Base-by-base conservation (phyloP, 805 yeast genomes). In the Pichia manshurica region DNA sequence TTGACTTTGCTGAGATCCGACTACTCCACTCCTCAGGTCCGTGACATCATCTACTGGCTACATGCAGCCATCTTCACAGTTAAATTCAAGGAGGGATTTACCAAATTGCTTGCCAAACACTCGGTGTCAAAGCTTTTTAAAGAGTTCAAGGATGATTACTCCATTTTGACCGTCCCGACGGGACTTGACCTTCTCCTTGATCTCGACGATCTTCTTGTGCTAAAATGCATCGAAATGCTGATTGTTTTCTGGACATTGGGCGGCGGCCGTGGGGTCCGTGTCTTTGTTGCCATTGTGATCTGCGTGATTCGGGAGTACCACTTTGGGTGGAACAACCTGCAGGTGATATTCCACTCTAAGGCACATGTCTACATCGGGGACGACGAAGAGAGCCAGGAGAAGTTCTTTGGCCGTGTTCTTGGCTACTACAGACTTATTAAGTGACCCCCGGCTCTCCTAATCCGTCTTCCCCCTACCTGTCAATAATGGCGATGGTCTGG, bases 221-320 rank as follows among this genome's bases (percentile, higher is more conserved):
- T 31, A 13, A 44, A 44, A 35, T 38, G 58, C 3, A 44, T 62
- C 34, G 57, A 57, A 34, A 41, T 66, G 25, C 42, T 66, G 10
- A 44, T 65, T 9, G 58, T 56, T 2, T 49, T 57, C 32, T 51
- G 53, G 16, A 62, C 64, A 22, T 33, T 34, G 9, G 48, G 50
- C 6, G 19, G 20, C 38, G 29, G 34, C 4, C 49, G 46, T 22
- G 48, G 48, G 5, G 34, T 44, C 1, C 45, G 38, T 23, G 22
- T 48, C 9, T 52, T 71, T 19, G 60, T 68, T 23, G 64, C 79
- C 0, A 57, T 74, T 17, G 53, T 69, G 5, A 46, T 73, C 32
- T 69, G 71, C 21, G 61, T 77, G 4, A 54, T 76, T 25, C 60
- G 72, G 38, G 73, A 77, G 51, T 71, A 74, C 56, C 81, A 77